phyloP scores from a whole-genome alignment of 2,329 filamentous ascomycete species.

The Ophiostoma triangulosporum region DNA sequence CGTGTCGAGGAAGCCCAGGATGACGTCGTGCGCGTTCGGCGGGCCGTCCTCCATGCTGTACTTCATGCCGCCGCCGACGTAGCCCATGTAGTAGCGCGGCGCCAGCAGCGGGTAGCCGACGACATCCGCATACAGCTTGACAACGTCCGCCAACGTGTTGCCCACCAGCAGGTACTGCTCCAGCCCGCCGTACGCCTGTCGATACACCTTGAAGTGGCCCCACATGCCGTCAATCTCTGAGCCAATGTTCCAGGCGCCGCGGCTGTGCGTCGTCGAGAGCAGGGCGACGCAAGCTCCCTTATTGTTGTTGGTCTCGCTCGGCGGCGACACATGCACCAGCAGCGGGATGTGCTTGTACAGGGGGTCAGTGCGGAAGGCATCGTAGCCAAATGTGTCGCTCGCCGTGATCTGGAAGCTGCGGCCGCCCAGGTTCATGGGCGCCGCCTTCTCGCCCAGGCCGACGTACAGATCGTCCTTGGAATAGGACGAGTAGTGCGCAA shows the following conservation, averaged over 20 bases:
- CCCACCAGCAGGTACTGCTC: constrained; percentile 60
- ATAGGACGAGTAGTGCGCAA: constrained; percentile 48
- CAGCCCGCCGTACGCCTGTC: constrained; percentile 57
- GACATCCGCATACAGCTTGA: constrained; percentile 51
- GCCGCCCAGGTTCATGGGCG: constrained; percentile 58
- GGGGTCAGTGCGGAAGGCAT: constrained; percentile 56
- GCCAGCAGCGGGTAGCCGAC: constrained; percentile 55
- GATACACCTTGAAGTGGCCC: constrained; percentile 61
- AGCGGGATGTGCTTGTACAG: constrained; percentile 66
- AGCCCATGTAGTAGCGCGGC: constrained; percentile 60
- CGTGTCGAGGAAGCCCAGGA: constrained; percentile 47
- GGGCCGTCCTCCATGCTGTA: constrained; percentile 37
- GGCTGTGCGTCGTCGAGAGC: constrained; percentile 52
- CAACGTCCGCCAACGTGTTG: constrained; percentile 50
- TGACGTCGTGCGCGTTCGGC: constrained; percentile 37
- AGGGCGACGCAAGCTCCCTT: constrained; percentile 39
- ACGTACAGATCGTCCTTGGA: constrained; percentile 47
- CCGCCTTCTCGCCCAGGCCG: constrained; percentile 58
- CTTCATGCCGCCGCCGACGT: constrained; percentile 51
- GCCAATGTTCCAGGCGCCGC: constrained; percentile 53
- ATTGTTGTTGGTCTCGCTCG: constrained; percentile 19
- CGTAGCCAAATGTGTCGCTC: constrained; percentile 58
- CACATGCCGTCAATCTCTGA: constrained; percentile 64
- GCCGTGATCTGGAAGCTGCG: constrained; percentile 53
- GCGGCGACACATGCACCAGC: constrained; percentile 51